Conservation (phyloP, 2,329 filamentous ascomycete species). For the Rosellinia necatrix region DNA sequence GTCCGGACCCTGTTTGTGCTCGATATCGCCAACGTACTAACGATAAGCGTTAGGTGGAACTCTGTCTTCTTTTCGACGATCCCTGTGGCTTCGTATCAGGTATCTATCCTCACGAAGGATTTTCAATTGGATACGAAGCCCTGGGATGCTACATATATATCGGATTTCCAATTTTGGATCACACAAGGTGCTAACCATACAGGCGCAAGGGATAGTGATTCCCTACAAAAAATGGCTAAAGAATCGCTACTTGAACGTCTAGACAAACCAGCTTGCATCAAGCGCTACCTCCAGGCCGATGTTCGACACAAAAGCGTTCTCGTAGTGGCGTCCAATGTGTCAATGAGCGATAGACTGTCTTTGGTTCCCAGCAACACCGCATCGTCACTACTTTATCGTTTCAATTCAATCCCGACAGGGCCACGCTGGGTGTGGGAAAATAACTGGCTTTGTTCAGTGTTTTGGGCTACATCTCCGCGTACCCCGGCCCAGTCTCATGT, state of each 20-base stretch:
- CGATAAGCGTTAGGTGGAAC: background rate
- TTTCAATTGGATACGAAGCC: background rate
- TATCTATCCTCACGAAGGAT: background rate
- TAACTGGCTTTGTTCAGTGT: background rate
- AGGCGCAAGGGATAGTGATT: background rate
- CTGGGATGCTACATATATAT: conserved; percentile 3
- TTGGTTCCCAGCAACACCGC: background rate
- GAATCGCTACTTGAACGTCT: background rate
- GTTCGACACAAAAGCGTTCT: conserved; percentile 1
- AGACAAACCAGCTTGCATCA: background rate
- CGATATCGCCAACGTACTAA: too few relatives aligned
- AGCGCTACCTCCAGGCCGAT: background rate
- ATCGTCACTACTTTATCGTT: conserved; percentile 1
- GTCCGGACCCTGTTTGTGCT: too few relatives aligned
- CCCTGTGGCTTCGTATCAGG: background rate
- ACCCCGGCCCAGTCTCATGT: background rate
- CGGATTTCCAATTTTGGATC: background rate
- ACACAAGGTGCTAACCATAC: background rate
- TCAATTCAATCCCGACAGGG: background rate
- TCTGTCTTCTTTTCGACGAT: conserved; percentile 6
- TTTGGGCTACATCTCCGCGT: background rate
- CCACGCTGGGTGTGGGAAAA: background rate
- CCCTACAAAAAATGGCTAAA: background rate
- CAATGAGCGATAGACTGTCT: conserved; percentile 1
- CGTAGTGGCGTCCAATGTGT: background rate